Evolutionary conservation across 73 alveolate genomes (phyloP).

Genomic region (Tetrahymena malaccensis): DNA sequence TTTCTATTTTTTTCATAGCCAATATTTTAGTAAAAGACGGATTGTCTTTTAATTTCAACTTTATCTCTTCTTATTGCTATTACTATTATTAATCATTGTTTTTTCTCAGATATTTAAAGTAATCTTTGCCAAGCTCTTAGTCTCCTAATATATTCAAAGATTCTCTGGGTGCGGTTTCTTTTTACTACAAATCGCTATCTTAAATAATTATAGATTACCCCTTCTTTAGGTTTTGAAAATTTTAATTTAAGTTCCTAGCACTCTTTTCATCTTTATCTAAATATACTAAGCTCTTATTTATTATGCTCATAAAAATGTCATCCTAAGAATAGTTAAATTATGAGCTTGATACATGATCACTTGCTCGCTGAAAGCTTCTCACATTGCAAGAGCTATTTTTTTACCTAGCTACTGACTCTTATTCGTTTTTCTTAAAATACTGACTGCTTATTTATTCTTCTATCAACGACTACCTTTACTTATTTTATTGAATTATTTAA

Average conservation of each 20-base stretch:
- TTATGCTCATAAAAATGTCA: background rate
- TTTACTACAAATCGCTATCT: background rate
- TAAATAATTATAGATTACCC: background rate
- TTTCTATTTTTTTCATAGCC: background rate
- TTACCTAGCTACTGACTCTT: background rate
- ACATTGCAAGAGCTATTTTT: background rate
- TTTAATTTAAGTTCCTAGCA: too few species aligned
- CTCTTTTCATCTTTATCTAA: background rate
- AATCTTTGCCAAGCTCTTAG: background rate
- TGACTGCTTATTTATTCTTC: background rate
- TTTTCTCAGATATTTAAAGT: background rate
- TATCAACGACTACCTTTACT: background rate
- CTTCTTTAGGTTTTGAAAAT: background rate
- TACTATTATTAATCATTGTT: background rate
- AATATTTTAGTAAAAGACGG: background rate
- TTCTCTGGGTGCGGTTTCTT: background rate
- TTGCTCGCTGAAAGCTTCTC: background rate
- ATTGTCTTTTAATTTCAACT: background rate
- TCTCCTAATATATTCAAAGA: background rate
- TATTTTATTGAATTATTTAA: background rate
- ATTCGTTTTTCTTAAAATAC: background rate
- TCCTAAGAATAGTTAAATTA: background rate
- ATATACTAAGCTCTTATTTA: background rate
- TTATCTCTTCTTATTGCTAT: background rate
- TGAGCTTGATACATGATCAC: background rate